Evolutionary conservation across 1,284 basidiomycete genomes (phyloP).

Genomic region (Golubevia pallescens): DNA sequence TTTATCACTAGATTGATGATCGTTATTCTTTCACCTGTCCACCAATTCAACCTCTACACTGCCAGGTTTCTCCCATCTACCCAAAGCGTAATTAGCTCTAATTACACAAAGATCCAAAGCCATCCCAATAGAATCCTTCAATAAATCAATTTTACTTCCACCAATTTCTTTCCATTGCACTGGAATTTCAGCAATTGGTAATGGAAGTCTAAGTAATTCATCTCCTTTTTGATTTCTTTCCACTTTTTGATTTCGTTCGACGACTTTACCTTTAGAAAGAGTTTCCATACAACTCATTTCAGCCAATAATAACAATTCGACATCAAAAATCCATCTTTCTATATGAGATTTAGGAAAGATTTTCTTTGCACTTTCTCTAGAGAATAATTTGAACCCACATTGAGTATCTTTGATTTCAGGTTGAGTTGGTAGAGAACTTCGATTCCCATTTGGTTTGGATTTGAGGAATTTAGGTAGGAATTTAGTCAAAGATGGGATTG

Average conservation of each 20-base stretch:
- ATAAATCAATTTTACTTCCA: slow-evolving; percentile 86
- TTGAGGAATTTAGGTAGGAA: not conserved
- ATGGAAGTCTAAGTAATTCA: slow-evolving; percentile 69
- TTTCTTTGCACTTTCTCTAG: slow-evolving; percentile 29
- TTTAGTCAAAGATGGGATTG: not conserved
- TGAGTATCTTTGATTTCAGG: slow-evolving; percentile 57
- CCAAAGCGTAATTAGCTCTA: slow-evolving; percentile 79
- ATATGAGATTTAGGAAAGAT: slow-evolving; percentile 59
- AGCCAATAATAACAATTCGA: slow-evolving; percentile 88
- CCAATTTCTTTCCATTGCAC: slow-evolving; percentile 90
- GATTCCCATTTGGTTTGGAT: not conserved
- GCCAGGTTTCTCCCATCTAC: slow-evolving; percentile 70
- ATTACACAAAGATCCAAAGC: slow-evolving; percentile 82
- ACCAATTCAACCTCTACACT: too few species aligned
- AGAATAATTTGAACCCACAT: slow-evolving; percentile 61
- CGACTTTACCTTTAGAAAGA: not conserved
- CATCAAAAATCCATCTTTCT: slow-evolving; percentile 63
- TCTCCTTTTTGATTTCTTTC: slow-evolving; percentile 1
- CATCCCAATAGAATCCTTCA: slow-evolving; percentile 85
- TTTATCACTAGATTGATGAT: too few species aligned
- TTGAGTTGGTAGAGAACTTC: slow-evolving; percentile 24
- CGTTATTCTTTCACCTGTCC: too few species aligned
- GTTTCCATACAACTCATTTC: slow-evolving; percentile 31
- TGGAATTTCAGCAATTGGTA: slow-evolving; percentile 80
- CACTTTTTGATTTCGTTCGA: not conserved